These are phyloP conservation scores for Penicillium daleae DNA, from an alignment of 495 filamentous ascomycete species.

Conservation along the genomic window DNA sequence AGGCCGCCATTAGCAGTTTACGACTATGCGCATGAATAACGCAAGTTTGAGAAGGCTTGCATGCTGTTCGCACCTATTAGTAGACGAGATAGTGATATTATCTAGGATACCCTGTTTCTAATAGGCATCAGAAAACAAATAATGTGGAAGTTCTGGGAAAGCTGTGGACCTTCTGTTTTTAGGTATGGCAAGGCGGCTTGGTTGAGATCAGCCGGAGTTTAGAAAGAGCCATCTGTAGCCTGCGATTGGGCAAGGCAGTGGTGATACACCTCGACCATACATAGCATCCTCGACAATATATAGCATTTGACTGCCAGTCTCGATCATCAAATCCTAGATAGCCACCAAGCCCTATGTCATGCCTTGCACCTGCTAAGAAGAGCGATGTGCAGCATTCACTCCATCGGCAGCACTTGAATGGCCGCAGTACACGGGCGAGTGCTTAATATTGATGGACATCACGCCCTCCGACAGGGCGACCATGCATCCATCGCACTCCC, in stretches of 20 bases:
- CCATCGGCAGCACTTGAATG: constrained; percentile 63
- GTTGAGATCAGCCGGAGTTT: constrained; percentile 16
- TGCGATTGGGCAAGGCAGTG: constrained; percentile 9
- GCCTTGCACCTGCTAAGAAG: constrained; percentile 51
- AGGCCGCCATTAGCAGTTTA: constrained; percentile 51
- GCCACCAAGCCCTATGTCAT: constrained; percentile 1
- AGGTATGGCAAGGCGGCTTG: neutral
- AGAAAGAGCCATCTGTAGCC: constrained; percentile 8
- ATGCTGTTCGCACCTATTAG: constrained; percentile 31
- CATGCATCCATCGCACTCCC: constrained; percentile 8
- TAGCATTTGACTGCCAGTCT: neutral
- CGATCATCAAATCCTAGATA: neutral
- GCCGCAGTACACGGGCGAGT: constrained; percentile 61
- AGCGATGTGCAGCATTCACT: constrained; percentile 78
- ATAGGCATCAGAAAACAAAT: constrained; percentile 62
- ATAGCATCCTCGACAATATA: too few species aligned
- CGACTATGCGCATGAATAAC: constrained; percentile 55
- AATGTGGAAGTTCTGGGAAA: constrained; percentile 37
- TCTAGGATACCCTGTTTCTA: constrained; percentile 31
- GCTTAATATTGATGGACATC: constrained; percentile 75
- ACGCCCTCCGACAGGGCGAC: constrained; percentile 57
- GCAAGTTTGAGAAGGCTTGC: constrained; percentile 49
- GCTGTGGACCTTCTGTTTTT: constrained; percentile 35
- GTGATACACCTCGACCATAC: neutral
- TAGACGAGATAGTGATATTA: constrained; percentile 6